Evolutionary conservation across 805 yeast genomes (phyloP).

Genomic region (Pichia exigua): DNA sequence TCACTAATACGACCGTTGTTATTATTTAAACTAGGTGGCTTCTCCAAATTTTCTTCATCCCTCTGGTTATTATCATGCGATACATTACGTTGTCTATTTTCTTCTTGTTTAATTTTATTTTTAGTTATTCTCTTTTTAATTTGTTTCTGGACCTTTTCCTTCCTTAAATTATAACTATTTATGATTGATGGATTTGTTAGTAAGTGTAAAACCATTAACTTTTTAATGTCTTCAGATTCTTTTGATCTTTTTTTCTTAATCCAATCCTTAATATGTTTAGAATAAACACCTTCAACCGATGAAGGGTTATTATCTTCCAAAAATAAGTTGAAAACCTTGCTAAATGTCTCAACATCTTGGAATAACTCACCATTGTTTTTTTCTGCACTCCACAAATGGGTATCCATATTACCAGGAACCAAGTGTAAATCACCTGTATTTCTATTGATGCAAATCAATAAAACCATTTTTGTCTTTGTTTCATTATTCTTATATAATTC

Average conservation of each 20-base stretch:
- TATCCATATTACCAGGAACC: slow-evolving; percentile 28
- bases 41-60: background rate
- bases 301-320: background rate
- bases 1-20: background rate
- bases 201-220: slow-evolving; percentile 20
- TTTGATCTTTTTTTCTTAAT: slow-evolving; percentile 6
- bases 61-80: background rate
- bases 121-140: background rate
- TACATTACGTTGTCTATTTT: background rate
- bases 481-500: slow-evolving; percentile 21
- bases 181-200: slow-evolving; percentile 22
- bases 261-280: slow-evolving; percentile 6
- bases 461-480: slow-evolving; percentile 16
- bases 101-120: background rate
- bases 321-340: slow-evolving; percentile 18
- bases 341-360: slow-evolving; percentile 23
- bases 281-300: background rate
- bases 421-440: slow-evolving; percentile 28
- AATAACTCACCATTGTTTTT: slow-evolving; percentile 28
- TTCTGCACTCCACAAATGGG: slow-evolving; percentile 28
- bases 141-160: background rate
- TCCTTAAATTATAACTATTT: background rate
- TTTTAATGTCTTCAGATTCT: slow-evolving; percentile 14
- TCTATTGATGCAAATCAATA: slow-evolving; percentile 26
- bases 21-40: background rate